Percentiles rank a stretch among this genome's conserved stretches.
phyloP scores from a whole-genome alignment of 352 stramenopile species.

The Pythium phragmitis region DNA sequence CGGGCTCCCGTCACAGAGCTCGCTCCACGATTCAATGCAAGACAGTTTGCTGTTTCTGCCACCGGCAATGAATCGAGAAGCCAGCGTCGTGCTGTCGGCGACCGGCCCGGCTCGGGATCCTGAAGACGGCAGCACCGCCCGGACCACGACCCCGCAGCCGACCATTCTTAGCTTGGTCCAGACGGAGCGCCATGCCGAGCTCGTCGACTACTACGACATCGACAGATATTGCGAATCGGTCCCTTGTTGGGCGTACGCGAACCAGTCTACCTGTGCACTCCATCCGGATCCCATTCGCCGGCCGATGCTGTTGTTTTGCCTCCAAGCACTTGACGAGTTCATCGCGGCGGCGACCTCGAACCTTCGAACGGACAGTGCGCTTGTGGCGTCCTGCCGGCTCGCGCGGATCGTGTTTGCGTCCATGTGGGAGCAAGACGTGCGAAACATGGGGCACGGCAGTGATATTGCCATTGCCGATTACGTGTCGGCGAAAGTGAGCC shows the following conservation, averaged over 20 bases:
- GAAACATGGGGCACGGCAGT: conserved; percentile 7
- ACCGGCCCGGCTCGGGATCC: conserved; percentile 8
- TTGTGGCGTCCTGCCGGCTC: conserved; percentile 48
- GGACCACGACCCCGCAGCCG: neutral
- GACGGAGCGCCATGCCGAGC: conserved; percentile 23
- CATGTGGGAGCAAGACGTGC: conserved; percentile 51
- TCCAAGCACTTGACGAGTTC: conserved; percentile 76
- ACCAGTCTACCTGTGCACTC: conserved; percentile 41
- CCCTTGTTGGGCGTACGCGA: conserved; percentile 54
- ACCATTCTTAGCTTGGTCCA: conserved; percentile 8
- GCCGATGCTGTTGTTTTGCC: conserved; percentile 72
- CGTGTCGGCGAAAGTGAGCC: conserved; percentile 28
- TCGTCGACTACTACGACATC: conserved; percentile 67
- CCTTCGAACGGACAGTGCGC: conserved; percentile 24
- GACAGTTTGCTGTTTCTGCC: conserved; percentile 60
- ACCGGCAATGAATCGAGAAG: conserved; percentile 21
- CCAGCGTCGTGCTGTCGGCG: conserved; percentile 13
- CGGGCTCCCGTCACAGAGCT: conserved; percentile 34
- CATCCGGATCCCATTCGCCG: conserved; percentile 36
- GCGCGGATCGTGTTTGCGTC: conserved; percentile 52
- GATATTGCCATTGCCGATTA: conserved; percentile 44
- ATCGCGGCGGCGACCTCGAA: conserved; percentile 31
- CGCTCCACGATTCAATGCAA: conserved; percentile 50
- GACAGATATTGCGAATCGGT: conserved; percentile 65
- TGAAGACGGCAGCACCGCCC: neutral